Base-by-base conservation (phyloP, 352 stramenopile species). In the Phytophthora pluvialis region DNA sequence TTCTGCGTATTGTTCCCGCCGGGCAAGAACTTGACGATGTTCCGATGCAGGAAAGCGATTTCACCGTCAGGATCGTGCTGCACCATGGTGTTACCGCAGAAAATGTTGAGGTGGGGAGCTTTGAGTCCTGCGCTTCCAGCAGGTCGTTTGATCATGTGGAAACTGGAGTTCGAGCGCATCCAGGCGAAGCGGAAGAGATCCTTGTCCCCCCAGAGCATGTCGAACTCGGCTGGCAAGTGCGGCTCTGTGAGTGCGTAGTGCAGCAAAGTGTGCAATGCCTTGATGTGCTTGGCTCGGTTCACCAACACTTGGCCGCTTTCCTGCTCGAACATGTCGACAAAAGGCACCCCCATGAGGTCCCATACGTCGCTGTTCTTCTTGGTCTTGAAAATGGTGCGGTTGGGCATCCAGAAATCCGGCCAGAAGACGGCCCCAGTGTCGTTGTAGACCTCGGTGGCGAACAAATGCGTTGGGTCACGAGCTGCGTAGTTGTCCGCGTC, bases 141-240 rank as follows among this genome's bases (percentile, higher is more conserved):
- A 4, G 83, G 81, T 8, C 60, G 65, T 18, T 66, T 9, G 40
- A 94, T 86, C 70, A 91, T 88, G 67, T 88, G 70, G 56, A 90
- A 91, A 25, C 53, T 63, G n/a, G 69, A 89, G n/a, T 88, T 80
- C 1, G 81, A 80, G 55, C 87, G 89, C 53, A 88, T 72, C 86
- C 86, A 94, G 28, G 81, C 86, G 10, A 94, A 80, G 21, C 86
- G 82, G 61, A 93, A 94, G 8, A 94, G 68, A 50, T 94, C 86
- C 56, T 94, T 93, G 59, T 94, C 86, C 1, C 86, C 81, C 82
- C 82, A 93, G 15, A 90, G 73, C 44, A 94, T 70, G 9, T 75
- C 54, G 39, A 93, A 72, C 9, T 72, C 52, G 26, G 85, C 77
- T 7, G 77, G 64, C 1, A 85, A 51, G 29, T 77, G 65, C 0